Evolutionary conservation across 208 protist genomes (phyloP), one percentile per base, ranked within the genome.

Genomic region (Crithidia sp.): DNA sequence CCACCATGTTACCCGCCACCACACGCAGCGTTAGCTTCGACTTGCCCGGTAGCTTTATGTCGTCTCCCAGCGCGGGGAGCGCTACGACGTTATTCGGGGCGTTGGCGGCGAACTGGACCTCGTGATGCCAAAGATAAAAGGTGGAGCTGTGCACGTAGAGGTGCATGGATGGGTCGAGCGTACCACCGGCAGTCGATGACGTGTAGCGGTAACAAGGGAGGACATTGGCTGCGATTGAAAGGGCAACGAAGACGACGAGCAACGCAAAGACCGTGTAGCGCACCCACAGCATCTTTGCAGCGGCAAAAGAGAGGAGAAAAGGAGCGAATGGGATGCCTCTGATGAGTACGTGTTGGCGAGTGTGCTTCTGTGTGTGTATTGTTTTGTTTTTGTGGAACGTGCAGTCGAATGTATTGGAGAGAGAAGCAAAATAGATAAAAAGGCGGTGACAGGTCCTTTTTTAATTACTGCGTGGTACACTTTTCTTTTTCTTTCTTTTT

Each of bases 101-200:
- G 17, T 39, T 43, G 41, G 59, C 36, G 8, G 59, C 43, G 5
- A 64, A 8, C 17, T 64, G 59, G 41, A 64, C 41, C 59, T 64
- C 41, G n/a, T 64, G 59, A n/a, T 64, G 52, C 59, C 59, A 64
- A 7, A 64, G 59, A 17, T 64, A 64, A 16, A 52, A 64, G 41
- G 59, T 52, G n/a, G 59, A 64, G 41, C 41, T 64, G 9, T 64
- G 9, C 13, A 64, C 17, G 17, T 52, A 64, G 28, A 64, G 3
- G 41, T 52, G 37, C 6, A 37, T n/a, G 19, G 43, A 52, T 4
- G 59, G 10, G 59, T 64, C 59, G 4, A 64, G 36, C 10, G 59
- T 52, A 43, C 59, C 17, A 4, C 6, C 41, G 39, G 43, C 7
- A 43, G 5, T 52, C n/a, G 16, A 3, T 5, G 41, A 64, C 10